phyloP scores from a whole-genome alignment of 768 basidiomycete species.

The Krasilnikovozyma curviuscula region DNA sequence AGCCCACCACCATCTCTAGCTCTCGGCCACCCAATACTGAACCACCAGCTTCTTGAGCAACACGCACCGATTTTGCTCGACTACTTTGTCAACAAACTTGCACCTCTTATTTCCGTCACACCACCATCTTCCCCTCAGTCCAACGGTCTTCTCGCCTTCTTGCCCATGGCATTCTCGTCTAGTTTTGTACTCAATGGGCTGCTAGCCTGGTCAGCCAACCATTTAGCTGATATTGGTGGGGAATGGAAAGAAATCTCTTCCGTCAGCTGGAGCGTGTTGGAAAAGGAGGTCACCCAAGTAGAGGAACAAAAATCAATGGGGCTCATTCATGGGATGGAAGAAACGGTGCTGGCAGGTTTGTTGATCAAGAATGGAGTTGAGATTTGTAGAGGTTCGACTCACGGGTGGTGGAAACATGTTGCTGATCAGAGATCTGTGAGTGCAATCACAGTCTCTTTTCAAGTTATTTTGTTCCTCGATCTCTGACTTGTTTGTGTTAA shows the following conservation, averaged over 20 bases:
- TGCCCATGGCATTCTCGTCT: constrained; percentile 6
- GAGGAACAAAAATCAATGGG: neutral
- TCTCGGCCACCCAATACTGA: rapidly evolving
- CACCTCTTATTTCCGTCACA: constrained; percentile 9
- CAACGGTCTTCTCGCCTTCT: neutral
- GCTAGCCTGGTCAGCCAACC: constrained; percentile 10
- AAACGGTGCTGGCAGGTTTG: constrained; percentile 7
- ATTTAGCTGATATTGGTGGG: constrained; percentile 7
- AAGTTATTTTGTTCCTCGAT: no score
- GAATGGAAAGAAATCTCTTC: constrained; percentile 8
- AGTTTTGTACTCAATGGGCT: constrained; percentile 4
- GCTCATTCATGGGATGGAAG: neutral
- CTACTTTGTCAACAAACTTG: constrained; percentile 11
- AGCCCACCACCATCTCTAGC: no score
- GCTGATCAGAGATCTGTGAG: no score
- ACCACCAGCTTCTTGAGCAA: neutral
- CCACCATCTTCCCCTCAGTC: neutral
- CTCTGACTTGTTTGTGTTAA: constrained; percentile 2
- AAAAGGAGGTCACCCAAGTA: neutral
- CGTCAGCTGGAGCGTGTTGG: no score
- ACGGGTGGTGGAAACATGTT: constrained; percentile 5
- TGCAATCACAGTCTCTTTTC: no score
- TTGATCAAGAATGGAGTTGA: constrained; percentile 7
- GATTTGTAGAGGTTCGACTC: constrained; percentile 11
- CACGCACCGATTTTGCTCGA: constrained; percentile 11